These are phyloP conservation scores for Candida hungchunana DNA, from an alignment of 805 yeast species.

Conservation along the genomic window DNA sequence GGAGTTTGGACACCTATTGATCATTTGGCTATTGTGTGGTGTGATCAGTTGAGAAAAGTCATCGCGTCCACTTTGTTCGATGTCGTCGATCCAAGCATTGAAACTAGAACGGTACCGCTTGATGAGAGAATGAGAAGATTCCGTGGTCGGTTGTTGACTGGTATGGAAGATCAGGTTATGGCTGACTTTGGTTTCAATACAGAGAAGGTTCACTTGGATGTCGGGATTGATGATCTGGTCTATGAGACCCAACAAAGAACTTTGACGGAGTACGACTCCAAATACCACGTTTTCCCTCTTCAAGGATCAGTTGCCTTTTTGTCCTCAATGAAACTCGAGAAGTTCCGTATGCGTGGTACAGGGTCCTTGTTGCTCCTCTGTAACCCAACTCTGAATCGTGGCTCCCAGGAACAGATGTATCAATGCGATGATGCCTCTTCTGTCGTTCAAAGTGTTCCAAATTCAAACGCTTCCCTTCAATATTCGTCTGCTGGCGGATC, in stretches of 20 bases:
- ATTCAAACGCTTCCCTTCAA: slow-evolving; percentile 33
- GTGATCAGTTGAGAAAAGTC: slow-evolving; percentile 73
- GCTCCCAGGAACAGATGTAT: slow-evolving; percentile 3
- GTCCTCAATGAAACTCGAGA: too few relatives aligned
- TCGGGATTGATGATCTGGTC: slow-evolving; percentile 21
- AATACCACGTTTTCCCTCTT: slow-evolving; percentile 8
- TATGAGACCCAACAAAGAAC: slow-evolving; percentile 2
- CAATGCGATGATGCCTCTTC: slow-evolving; percentile 43
- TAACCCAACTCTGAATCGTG: slow-evolving; percentile 2
- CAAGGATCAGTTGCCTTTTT: too few relatives aligned
- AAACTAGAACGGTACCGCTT: slow-evolving; percentile 49
- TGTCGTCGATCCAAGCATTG: slow-evolving; percentile 45
- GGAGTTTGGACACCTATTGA: slow-evolving; percentile 92
- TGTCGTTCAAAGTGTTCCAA: slow-evolving; percentile 44
- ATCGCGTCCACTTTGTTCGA: slow-evolving; percentile 58
- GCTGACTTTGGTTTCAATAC: slow-evolving; percentile 4
- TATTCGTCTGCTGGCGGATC: slow-evolving; percentile 58
- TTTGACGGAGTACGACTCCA: background rate
- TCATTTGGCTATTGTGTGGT: slow-evolving; percentile 95
- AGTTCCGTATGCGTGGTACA: too few relatives aligned
- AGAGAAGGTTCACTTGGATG: slow-evolving; percentile 15
- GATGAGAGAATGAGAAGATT: slow-evolving; percentile 56
- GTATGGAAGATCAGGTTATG: slow-evolving; percentile 44
- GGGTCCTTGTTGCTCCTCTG: slow-evolving; percentile 12
- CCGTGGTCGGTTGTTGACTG: slow-evolving; percentile 42